phyloP scores from a whole-genome alignment of 441 rosid genomes.

The Adansonia rubrostipa region DNA sequence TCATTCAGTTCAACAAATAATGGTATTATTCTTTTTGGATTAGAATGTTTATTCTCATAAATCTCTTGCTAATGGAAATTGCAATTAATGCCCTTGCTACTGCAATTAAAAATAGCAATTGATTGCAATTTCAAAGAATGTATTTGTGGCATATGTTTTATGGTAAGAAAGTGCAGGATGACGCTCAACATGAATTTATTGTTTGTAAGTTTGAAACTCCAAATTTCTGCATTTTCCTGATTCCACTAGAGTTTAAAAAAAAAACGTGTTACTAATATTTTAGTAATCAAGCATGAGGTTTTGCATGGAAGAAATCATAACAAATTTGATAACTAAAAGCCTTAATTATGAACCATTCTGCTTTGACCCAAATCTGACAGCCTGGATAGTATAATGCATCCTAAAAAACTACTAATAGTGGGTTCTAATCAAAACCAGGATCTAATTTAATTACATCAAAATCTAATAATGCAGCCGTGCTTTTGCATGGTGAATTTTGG shows the following conservation, averaged over 20 bases:
- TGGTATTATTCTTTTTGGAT: no score
- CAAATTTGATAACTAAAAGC: background rate
- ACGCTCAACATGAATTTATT: background rate
- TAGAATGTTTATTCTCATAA: no score
- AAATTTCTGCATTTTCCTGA: background rate
- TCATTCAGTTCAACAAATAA: no score
- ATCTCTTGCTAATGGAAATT: no score
- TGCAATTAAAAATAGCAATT: no score
- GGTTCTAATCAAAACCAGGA: background rate
- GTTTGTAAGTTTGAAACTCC: background rate
- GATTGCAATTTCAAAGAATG: no score
- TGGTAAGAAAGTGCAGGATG: no score
- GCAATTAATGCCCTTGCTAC: no score
- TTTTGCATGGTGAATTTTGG: background rate
- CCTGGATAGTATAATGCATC: background rate
- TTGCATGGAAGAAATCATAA: background rate
- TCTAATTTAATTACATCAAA: background rate
- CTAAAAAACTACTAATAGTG: background rate
- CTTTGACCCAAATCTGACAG: conserved; percentile 7
- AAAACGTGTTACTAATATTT: background rate
- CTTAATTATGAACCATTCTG: background rate
- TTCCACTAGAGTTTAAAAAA: background rate
- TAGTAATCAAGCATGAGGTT: background rate
- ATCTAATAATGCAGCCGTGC: background rate
- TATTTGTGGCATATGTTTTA: no score